phyloP scores from a whole-genome alignment of 441 rosid genomes.

The Cnidoscolus chayamansa region DNA sequence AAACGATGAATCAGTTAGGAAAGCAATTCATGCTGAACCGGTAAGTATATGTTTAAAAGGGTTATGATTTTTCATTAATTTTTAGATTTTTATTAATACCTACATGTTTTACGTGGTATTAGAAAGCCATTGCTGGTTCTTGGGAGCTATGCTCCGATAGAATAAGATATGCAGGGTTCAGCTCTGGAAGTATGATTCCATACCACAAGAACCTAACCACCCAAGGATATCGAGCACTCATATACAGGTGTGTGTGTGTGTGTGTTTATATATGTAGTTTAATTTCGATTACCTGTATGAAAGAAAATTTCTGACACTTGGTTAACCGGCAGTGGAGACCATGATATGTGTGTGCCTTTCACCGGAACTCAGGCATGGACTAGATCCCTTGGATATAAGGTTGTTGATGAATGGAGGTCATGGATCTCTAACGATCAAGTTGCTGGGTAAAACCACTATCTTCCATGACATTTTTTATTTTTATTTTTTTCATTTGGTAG shows the following conservation, averaged over 20 bases:
- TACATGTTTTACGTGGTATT: not conserved
- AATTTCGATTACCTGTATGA: not conserved
- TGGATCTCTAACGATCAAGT: conserved; percentile 39
- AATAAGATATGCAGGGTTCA: conserved; percentile 19
- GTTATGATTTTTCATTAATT: no score
- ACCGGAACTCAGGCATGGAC: conserved; percentile 48
- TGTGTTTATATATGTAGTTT: conserved; percentile 6
- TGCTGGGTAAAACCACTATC: conserved; percentile 32
- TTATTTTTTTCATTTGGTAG: no score
- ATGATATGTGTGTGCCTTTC: conserved; percentile 42
- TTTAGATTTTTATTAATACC: no score
- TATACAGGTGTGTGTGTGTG: conserved; percentile 43
- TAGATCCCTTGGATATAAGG: conserved; percentile 39
- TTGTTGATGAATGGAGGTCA: conserved; percentile 39
- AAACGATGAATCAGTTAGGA: conserved; percentile 44
- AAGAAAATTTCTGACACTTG: no score
- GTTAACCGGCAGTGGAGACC: conserved; percentile 43
- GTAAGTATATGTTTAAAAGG: conserved; percentile 21
- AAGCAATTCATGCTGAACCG: conserved; percentile 46
- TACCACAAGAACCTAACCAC: conserved; percentile 42
- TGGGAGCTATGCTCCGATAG: conserved; percentile 50
- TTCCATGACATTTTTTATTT: no score
- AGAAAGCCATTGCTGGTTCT: conserved; percentile 35
- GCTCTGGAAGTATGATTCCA: conserved; percentile 49
- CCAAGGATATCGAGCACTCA: conserved; percentile 51